phyloP scores from a whole-genome alignment of 2,329 filamentous ascomycete genomes.

The Corynespora cassiicola region DNA sequence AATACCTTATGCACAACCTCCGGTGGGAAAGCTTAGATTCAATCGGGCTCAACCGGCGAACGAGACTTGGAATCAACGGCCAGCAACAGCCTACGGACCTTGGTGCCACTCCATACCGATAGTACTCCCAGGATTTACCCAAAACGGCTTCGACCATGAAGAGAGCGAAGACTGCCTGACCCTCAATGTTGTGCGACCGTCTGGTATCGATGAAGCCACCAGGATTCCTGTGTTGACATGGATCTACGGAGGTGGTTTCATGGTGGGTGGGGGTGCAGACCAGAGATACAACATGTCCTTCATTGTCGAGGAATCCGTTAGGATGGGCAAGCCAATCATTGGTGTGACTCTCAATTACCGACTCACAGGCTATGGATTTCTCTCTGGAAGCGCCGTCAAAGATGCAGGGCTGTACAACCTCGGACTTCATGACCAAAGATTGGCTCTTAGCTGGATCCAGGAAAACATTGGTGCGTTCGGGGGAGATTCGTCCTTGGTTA shows the following conservation, averaged over 20 bases:
- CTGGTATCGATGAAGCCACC: background rate
- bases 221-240: slow-evolving; percentile 43
- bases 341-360: slow-evolving; percentile 30
- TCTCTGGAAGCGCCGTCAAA: slow-evolving; percentile 33
- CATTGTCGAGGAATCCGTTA: slow-evolving; percentile 16
- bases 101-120: background rate
- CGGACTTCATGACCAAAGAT: slow-evolving; percentile 47
- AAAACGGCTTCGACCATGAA: too few relatives aligned
- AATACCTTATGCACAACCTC: slow-evolving; percentile 18
- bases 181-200: slow-evolving; percentile 8
- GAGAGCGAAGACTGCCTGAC: slow-evolving; percentile 11
- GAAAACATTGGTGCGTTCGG: slow-evolving; percentile 46
- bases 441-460: slow-evolving; percentile 36
- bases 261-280: slow-evolving; percentile 27
- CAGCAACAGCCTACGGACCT: background rate
- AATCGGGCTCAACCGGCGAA: slow-evolving; percentile 5
- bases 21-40: slow-evolving; percentile 5
- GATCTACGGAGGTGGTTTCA: slow-evolving; percentile 48
- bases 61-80: slow-evolving; percentile 6
- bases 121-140: too few relatives aligned
- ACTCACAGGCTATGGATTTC: slow-evolving; percentile 25
- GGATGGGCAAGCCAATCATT: slow-evolving; percentile 13
- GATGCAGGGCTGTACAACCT: too few relatives aligned
- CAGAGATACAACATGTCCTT: slow-evolving; percentile 13
- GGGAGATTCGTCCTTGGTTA: slow-evolving; percentile 49